Base-by-base conservation (phyloP, 2,329 filamentous ascomycete species). In the Aspergillus arachidicola region DNA sequence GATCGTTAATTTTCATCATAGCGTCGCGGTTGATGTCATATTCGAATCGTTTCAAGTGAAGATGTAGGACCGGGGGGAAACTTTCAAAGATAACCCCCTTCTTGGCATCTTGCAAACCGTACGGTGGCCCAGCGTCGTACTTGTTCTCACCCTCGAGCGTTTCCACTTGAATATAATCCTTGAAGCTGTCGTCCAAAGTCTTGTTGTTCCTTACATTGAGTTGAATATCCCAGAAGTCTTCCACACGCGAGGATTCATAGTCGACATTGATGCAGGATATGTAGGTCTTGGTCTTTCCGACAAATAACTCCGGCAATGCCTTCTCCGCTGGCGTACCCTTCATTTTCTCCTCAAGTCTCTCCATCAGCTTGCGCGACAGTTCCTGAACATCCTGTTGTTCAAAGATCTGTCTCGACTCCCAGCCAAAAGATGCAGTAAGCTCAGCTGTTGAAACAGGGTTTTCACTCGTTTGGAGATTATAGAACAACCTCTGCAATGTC, bases 161-260 rank as follows among this genome's bases (percentile, higher is more conserved):
- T 79, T 99, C 95, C 41, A 97, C 94, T 73, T 96, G 90, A 70
- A 99, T 90, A 76, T 99, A 99, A 78, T 98, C 94, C 75, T 89
- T 89, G 83, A 99, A 98, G 75, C 94, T 98, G 72, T 96, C 93
- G 67, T 96, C 90, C 36, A 99, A 83, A 65, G 91, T 94, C 80
- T 92, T 93, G 84, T 97, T 97, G 36, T 93, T 94, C 66, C 91
- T 91, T 57, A 99, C 96, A 69, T 98, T 99, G 70, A 99, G 87
- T 76, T 99, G 95, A 64, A 99, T 92, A 76, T 99, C 95, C 95
- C 95, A 99, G 77, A 97, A 99, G 71, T 99, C 96, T 78, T 99
- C 95, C 68, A 95, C 88, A 65, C 94, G 88, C 66, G 94, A 97
- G 26, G 93, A 97, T 81, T 98, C 94, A 81, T 97, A 99, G 72